A percentile compares a stretch with the other conserved stretches of the same genome.
phyloP scores from a whole-genome alignment of 1,284 basidiomycete species.

The Austroboletus novae-zelandiae region DNA sequence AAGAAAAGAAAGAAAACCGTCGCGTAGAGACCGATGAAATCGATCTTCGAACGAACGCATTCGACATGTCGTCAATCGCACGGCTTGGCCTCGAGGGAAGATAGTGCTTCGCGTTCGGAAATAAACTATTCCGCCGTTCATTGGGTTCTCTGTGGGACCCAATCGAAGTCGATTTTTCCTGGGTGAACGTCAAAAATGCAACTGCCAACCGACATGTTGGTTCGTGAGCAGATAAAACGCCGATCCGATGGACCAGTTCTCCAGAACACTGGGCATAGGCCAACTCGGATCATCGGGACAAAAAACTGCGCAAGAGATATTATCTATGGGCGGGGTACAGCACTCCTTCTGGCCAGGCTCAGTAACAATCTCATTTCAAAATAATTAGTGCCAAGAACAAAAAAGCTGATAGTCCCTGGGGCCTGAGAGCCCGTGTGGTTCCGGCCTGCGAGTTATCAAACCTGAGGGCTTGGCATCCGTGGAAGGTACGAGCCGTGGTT shows the following conservation, averaged over 20 bases:
- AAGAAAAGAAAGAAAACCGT: not conserved
- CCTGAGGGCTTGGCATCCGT: not conserved
- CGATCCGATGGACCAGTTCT: not conserved
- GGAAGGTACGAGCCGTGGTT: not conserved
- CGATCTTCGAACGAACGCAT: not conserved
- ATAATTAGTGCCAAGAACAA: not conserved
- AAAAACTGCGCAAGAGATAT: not conserved
- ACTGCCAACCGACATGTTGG: not conserved
- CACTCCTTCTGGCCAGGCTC: not conserved
- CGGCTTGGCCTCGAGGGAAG: not conserved
- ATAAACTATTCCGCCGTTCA: not conserved
- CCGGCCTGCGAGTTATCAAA: not conserved
- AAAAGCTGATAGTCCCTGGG: not conserved
- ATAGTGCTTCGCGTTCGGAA: not conserved
- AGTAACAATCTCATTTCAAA: not conserved
- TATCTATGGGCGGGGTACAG: not conserved
- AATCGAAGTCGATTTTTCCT: no score
- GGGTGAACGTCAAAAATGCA: no score
- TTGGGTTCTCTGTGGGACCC: not conserved
- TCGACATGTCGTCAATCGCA: not conserved
- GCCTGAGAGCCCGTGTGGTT: not conserved
- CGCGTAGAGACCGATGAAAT: not conserved
- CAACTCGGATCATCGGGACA: not conserved
- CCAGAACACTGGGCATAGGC: not conserved
- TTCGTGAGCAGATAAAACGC: not conserved